Base-by-base conservation (phyloP, 129 eudicot genomes). In the Glebionis coronaria region DNA sequence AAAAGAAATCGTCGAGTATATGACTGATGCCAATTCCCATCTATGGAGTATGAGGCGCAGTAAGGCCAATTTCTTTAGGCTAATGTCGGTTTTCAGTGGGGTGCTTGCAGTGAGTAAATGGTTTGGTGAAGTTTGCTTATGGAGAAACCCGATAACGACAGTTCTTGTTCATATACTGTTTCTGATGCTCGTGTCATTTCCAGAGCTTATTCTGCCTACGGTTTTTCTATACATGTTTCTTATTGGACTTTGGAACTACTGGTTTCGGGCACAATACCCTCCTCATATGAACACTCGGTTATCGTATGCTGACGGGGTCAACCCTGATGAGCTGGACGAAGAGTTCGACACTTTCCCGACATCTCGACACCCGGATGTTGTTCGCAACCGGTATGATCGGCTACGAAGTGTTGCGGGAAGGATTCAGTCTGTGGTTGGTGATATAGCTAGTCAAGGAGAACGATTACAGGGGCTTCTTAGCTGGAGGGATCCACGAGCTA, bases 21-120 rank as follows among this genome's bases (percentile, higher is more conserved):
- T 91, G 96, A 73, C 84, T 3, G 97, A 91, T 81, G 90, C 87
- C 1, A 85, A 88, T 73, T 81, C 97, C 9, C 96, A 91, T 71
- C 76, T 91, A 18, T 91, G 97, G 97, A 91, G 97, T 75, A 91
- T 91, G 96, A 85, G 97, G 77, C 72, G 90, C 38, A 91, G 97
- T 77, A 91, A 88, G 78, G 96, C 96, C 4, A 91, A 87, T 76
- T 91, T 87, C 64, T 87, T 76, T 68, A 63, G 97, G 20, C 67
- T 90, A 28, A 73, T 86, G 81, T 70, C 95, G 15, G 88, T 90
- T 46, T 83, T 90, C 51, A 79, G 65, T 28, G 91, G 95, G 10
- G 63, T 80, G 44, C 44, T 84, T 9, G 80, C 95, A 1, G 87
- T 74, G 7, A 78, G 77, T 10, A 86, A 82, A 71, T 90, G 97